Evolutionary conservation across 2,329 filamentous ascomycete species (phyloP).

Genomic region (Metarhizium guizhouense): DNA sequence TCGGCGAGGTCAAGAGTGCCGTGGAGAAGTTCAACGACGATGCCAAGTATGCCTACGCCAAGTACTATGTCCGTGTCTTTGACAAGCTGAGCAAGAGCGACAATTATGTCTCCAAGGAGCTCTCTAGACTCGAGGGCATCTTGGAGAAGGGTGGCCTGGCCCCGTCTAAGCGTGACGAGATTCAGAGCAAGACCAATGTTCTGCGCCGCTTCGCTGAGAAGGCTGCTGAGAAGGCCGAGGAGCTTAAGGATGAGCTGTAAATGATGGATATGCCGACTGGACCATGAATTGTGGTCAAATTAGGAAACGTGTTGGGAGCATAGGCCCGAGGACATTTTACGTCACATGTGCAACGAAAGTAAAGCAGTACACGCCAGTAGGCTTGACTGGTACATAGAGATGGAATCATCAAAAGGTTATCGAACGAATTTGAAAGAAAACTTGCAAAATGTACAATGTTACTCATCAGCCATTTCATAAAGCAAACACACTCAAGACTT

Average conservation of each 20-base stretch:
- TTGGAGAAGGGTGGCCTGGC: conserved; percentile 80
- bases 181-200: conserved; percentile 81
- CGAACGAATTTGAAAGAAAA: background rate
- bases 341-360: background rate
- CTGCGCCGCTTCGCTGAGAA: conserved; percentile 65
- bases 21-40: conserved; percentile 55
- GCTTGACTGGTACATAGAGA: background rate
- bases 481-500: conserved; percentile 19
- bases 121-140: conserved; percentile 68
- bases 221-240: conserved; percentile 38
- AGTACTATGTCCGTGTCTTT: conserved; percentile 91
- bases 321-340: background rate
- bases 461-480: background rate
- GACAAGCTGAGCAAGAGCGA: conserved; percentile 74
- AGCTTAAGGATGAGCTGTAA: conserved; percentile 43
- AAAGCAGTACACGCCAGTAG: background rate
- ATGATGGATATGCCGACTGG: background rate
- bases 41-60: conserved; percentile 65
- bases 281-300: background rate
- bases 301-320: background rate
- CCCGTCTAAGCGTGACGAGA: conserved; percentile 78
- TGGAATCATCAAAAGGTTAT: background rate
- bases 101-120: conserved; percentile 77
- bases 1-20: conserved; percentile 63
- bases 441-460: background rate